Conservation (phyloP, 352 stramenopile species). For the Pythium phragmiticola region DNA sequence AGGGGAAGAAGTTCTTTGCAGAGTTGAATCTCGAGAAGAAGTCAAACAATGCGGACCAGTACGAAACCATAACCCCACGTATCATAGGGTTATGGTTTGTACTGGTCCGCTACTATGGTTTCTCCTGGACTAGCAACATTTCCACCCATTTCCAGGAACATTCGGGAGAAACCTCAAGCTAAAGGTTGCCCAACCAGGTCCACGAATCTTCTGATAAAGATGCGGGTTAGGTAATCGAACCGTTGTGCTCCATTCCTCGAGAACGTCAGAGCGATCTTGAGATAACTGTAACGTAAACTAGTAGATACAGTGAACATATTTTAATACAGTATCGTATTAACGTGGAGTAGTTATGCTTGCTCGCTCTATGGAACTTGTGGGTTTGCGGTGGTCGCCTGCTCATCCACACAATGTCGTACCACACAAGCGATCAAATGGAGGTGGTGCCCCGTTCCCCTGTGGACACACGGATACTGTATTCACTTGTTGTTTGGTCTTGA, state of each 20-base stretch:
- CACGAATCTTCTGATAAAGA: slow-evolving; percentile 9
- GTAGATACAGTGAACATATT: slow-evolving; percentile 7
- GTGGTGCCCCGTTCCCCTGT: no score
- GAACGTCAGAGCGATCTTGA: background rate
- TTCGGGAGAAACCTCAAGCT: background rate
- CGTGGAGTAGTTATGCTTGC: no score
- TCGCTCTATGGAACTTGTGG: no score
- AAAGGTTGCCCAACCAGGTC: background rate
- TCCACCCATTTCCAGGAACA: background rate
- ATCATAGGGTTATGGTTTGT: background rate
- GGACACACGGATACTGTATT: no score
- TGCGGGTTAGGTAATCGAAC: background rate
- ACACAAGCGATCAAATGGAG: no score
- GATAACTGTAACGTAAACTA: background rate
- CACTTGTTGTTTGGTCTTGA: no score
- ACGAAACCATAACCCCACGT: slow-evolving; percentile 7
- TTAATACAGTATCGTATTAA: no score
- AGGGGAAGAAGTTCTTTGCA: slow-evolving; percentile 19
- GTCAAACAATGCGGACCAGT: slow-evolving; percentile 9
- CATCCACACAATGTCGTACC: no score
- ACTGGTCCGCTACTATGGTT: background rate
- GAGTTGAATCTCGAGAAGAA: background rate
- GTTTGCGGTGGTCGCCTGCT: no score
- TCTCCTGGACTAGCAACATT: slow-evolving; percentile 8
- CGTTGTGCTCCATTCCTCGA: background rate